Conservation (phyloP, 208 protist species). For the Strigomonas culicis region DNA sequence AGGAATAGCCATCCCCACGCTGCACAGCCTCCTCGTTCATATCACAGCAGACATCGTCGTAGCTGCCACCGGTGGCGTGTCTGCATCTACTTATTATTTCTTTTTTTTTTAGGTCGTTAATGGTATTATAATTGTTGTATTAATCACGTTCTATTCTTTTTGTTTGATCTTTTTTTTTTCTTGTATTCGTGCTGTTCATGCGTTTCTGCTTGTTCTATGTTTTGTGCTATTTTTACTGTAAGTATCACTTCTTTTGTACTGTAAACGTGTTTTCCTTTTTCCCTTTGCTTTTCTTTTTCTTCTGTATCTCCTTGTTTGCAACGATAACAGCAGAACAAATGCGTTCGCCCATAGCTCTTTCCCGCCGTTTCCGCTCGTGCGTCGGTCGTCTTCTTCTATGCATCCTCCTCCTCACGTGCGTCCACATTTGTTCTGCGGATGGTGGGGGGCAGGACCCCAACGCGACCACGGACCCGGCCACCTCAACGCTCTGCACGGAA, state of each 20-base stretch:
- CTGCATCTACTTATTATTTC: conserved; percentile 12
- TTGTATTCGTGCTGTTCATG: not conserved
- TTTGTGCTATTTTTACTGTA: conserved; percentile 11
- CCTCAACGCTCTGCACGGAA: conserved; percentile 23
- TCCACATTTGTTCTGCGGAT: too few relatives aligned
- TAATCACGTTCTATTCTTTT: not conserved
- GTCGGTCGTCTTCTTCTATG: not conserved
- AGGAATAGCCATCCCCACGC: not conserved
- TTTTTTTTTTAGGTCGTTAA: conserved; percentile 10
- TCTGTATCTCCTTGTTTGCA: not conserved
- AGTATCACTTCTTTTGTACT: not conserved
- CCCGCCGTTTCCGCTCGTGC: not conserved
- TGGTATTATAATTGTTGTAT: too few relatives aligned
- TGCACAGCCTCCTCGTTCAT: too few relatives aligned
- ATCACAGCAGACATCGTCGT: too few relatives aligned
- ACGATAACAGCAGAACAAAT: not conserved
- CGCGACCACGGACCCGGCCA: too few relatives aligned
- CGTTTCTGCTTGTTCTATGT: not conserved
- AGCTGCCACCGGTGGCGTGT: too few relatives aligned
- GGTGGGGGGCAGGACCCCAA: too few relatives aligned
- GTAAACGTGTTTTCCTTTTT: not conserved
- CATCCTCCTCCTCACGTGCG: too few relatives aligned
- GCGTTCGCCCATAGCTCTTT: not conserved
- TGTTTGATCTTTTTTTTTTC: conserved; percentile 11
- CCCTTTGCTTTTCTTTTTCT: not conserved